Base-by-base conservation (phyloP, 2,329 filamentous ascomycete genomes). In the Neofusicoccum kwambonambiense region DNA sequence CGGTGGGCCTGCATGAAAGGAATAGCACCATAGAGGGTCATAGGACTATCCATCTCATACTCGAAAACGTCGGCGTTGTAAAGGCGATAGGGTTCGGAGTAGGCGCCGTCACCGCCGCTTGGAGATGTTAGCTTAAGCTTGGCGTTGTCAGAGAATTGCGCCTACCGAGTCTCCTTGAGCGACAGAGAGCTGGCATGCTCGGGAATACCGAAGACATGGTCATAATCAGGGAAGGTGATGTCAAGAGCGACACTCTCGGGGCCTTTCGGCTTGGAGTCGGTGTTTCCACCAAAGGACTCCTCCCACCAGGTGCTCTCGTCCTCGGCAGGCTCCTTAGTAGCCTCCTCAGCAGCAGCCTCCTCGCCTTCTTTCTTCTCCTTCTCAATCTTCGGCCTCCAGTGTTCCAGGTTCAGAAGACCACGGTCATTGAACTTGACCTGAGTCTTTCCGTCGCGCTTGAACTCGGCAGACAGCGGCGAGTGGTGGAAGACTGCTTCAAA, bases 41-140 rank as follows among this genome's bases (percentile, higher is more conserved):
- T 99, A 0, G 95, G 93, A 77, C 93, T 98, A 78, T 98, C 91
- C 71, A 97, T 86, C 71, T 97, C 89, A 77, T 99, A 99, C 80
- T 99, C 95, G 71, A 99, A 99, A 11, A 99, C 95, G 76, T 99
- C 95, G 37, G 92, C 86, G 77, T 99, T 99, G 82, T 97, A 97
- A 77, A 99, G 80, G 42, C 95, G 87, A 80, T 99, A 99, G 0
- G 95, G 95, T 68, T 99, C 92, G 9, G 85, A 83, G 77, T 95
- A 92, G 71, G 92, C 91, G 67, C 91, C 92, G 19, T 92, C 87
- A 27, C 93, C 93, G 61, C 94, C 95, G 62, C 83, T 52, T 19
- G 65, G 3, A 1, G 34, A 17, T 2, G 63, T 65, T 41, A 27
- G 51, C 67, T 64, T 67, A 61, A 13, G 54, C 34, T 62, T 42